A percentile compares a stretch with the other conserved stretches of the same genome.
Evolutionary conservation across 805 yeast genomes (phyloP).

Genomic region (Yamadazyma laniorum): DNA sequence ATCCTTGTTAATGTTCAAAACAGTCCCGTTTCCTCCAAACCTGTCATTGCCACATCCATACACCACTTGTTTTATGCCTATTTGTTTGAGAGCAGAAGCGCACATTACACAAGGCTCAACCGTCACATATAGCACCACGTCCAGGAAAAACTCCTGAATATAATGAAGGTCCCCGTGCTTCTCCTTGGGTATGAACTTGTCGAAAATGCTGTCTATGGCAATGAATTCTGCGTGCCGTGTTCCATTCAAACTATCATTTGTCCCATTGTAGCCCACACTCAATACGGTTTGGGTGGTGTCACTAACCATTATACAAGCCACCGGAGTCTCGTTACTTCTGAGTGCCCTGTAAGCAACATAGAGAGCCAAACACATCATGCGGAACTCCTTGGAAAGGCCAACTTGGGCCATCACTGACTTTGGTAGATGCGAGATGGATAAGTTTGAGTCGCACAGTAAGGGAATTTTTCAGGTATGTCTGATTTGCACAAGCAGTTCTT

Average conservation of each 20-base stretch:
- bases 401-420: background rate
- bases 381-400: slow-evolving; percentile 6
- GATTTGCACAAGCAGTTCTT: slow-evolving; percentile 28
- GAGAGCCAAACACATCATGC: slow-evolving; percentile 32
- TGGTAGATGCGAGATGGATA: too few species aligned
- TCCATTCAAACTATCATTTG: slow-evolving; percentile 82
- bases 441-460: too few species aligned
- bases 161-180: slow-evolving; percentile 17
- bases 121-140: slow-evolving; percentile 79
- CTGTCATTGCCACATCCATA: slow-evolving; percentile 95
- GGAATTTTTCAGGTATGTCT: too few species aligned
- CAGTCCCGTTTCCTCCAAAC: slow-evolving; percentile 96
- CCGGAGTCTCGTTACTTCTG: slow-evolving; percentile 39
- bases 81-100: slow-evolving; percentile 83
- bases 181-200: slow-evolving; percentile 18
- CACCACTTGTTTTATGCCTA: slow-evolving; percentile 68
- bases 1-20: slow-evolving; percentile 47
- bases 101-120: slow-evolving; percentile 99
- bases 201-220: slow-evolving; percentile 46
- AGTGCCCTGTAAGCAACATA: slow-evolving; percentile 41
- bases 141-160: slow-evolving; percentile 41
- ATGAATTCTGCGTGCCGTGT: slow-evolving; percentile 91
- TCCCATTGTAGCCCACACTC: slow-evolving; percentile 80
- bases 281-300: slow-evolving; percentile 45
- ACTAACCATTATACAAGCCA: slow-evolving; percentile 36